Percentiles rank a stretch among this genome's conserved stretches.
Evolutionary conservation across 371 early-diverging fungal genomes (phyloP).

Genomic region (Racocetra persica): DNA sequence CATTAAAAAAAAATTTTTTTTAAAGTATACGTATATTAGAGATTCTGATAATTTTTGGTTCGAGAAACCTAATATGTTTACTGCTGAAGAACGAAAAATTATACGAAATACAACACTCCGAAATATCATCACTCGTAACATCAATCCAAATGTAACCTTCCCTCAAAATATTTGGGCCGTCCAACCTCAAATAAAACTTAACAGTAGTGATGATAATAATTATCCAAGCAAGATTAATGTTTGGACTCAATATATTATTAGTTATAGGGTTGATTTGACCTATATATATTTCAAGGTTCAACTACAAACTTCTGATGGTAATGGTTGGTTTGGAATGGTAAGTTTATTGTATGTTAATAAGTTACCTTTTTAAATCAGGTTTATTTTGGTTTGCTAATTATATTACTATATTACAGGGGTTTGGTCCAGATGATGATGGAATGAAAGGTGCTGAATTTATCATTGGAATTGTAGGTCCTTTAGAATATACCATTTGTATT

Average conservation of each 20-base stretch:
- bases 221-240: background rate
- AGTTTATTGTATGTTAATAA: background rate
- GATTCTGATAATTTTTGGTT: conserved; percentile 33
- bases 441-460: conserved; percentile 32
- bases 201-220: background rate
- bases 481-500: background rate
- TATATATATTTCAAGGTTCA: conserved; percentile 4
- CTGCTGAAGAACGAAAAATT: background rate
- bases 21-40: background rate
- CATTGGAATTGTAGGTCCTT: background rate
- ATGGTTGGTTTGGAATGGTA: conserved; percentile 38
- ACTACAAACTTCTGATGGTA: background rate
- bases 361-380: too few species aligned
- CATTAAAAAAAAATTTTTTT: too few species aligned
- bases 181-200: background rate
- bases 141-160: background rate
- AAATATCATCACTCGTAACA: conserved; percentile 2
- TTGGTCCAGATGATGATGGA: conserved; percentile 14
- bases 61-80: conserved; percentile 9
- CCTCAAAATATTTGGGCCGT: conserved; percentile 20
- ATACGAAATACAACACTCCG: conserved; percentile 7
- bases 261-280: background rate
- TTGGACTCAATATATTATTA: background rate
- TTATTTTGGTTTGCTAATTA: too few species aligned
- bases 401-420: background rate